These are phyloP conservation scores for Cutaneotrichosporon cutaneum DNA, from an alignment of 1,284 basidiomycete genomes.

Conservation along the genomic window DNA sequence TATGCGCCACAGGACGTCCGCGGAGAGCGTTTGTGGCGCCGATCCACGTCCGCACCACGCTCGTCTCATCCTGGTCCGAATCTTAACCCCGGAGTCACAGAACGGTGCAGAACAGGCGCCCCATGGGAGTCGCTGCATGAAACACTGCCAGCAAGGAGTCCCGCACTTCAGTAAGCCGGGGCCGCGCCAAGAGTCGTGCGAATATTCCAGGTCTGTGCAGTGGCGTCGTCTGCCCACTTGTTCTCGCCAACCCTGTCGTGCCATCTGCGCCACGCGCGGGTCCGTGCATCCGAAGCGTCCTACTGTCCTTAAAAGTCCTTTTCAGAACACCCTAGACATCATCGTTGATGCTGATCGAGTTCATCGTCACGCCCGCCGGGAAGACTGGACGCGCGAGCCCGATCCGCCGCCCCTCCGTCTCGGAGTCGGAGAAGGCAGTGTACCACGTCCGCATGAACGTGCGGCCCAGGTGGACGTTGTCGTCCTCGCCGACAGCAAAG, in stretches of 20 bases:
- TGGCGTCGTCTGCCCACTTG: neutral
- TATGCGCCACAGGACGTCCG: neutral
- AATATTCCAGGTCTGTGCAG: neutral
- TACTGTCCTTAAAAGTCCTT: neutral
- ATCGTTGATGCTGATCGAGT: neutral
- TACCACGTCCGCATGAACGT: slow-evolving; percentile 5
- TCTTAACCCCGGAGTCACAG: neutral
- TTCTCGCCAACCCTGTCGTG: neutral
- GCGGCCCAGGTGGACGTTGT: neutral
- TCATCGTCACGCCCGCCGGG: neutral
- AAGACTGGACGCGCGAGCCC: slow-evolving; percentile 1
- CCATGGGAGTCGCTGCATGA: neutral
- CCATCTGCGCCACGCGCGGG: neutral
- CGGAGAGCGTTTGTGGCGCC: neutral
- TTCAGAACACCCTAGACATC: too few species aligned
- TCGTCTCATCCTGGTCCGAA: neutral
- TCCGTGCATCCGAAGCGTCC: neutral
- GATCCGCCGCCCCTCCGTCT: neutral
- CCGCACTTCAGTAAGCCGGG: neutral
- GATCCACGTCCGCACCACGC: neutral
- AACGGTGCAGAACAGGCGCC: neutral
- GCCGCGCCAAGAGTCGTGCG: neutral
- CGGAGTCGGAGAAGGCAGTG: neutral
- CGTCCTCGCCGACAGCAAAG: slow-evolving; percentile 1
- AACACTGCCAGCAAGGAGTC: neutral